Base-by-base conservation (phyloP, 495 filamentous ascomycete genomes). In the Aspergillus avenaceus region DNA sequence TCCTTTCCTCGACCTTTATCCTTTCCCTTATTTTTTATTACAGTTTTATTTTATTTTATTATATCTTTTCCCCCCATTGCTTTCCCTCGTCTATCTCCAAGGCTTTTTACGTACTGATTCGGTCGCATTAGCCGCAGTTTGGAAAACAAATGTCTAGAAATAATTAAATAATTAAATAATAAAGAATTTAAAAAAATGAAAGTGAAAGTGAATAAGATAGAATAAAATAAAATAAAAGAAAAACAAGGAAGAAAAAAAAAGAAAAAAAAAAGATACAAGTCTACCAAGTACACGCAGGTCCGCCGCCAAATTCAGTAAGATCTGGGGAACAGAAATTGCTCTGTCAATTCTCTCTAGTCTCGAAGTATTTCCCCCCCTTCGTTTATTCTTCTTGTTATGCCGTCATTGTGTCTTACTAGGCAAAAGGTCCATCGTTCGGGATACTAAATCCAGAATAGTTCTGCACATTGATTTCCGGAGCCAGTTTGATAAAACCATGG, bases 381-480 rank as follows among this genome's bases (percentile, higher is more conserved):
- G n/a, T 11, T 9, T 16, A 8, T 38, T 21, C 16, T 12, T 32
- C 25, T 29, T 38, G 38, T 40, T n/a, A n/a, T n/a, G n/a, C n/a
- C n/a, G 14, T 36, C 26, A 38, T 16, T 28, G 12, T 22, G 5
- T 18, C 23, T 36, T 28, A 1, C 14, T 31, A 29, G 19, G 27
- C 36, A n/a, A 24, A 34, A 18, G 36, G 27, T 25, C 37, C 25
- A 25, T n/a, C n/a, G 42, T 9, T 47, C 44, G 38, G 44, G 26
- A 31, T 47, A 26, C 50, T 47, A 11, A 21, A 43, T 42, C 12
- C n/a, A 40, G 50, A 31, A 47, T 47, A 47, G 50, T 41, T 36
- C 43, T 47, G 43, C 32, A 41, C 46, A 45, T 29, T 42, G 45
- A 36, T 36, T 47, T 47, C 23, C 45, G 22, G 18, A 19, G 11